Evolutionary conservation across 2,329 filamentous ascomycete genomes (phyloP), one percentile per base, ranked within the genome.

Genomic region (Sclerotinia spermophila): DNA sequence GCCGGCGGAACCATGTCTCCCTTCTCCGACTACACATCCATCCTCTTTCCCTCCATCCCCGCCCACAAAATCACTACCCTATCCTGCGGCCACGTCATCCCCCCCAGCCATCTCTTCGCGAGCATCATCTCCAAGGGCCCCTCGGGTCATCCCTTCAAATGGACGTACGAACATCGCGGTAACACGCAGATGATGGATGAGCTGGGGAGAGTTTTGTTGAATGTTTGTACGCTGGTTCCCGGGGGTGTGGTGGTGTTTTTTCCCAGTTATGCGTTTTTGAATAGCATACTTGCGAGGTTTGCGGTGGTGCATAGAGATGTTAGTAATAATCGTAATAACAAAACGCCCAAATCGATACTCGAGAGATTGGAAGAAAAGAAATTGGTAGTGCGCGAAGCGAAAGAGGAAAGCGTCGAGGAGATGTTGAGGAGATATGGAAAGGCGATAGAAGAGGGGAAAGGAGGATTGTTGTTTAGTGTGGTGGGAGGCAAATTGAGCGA

Each of bases 1-100:
- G 96, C 94, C 0, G 96, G 96, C 71, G 96, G 96, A 33, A 99
- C 96, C 38, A 98, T 99, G 96, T 97, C 96, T 3, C 96, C 96
- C 0, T 97, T 98, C 83, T 87, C 90, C 35, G 96, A 98, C 81
- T 99, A 97, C 81, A 89, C 87, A 48, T 86, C 91, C 5, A 92
- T 97, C 76, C 84, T 99, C 0, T 96, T 99, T 73, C 92, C 95
- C 0, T 90, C 92, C 64, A 80, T 97, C 0, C 79, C 86, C 0
- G 75, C 84, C 0, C 81, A 83, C 0, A 88, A 88, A 70, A 86
- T 98, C 59, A 90, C 86, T 15, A 97, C 92, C 0, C 86, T 97
- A 42, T 97, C 94, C 75, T 99, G 95, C 79, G 94, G 93, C 0
- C 96, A 99, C 81, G 94, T 99, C 60, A 96, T 99, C 68, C 95